These are phyloP conservation scores for Immersiella caudata DNA, from an alignment of 495 filamentous ascomycete species.

Conservation along the genomic window DNA sequence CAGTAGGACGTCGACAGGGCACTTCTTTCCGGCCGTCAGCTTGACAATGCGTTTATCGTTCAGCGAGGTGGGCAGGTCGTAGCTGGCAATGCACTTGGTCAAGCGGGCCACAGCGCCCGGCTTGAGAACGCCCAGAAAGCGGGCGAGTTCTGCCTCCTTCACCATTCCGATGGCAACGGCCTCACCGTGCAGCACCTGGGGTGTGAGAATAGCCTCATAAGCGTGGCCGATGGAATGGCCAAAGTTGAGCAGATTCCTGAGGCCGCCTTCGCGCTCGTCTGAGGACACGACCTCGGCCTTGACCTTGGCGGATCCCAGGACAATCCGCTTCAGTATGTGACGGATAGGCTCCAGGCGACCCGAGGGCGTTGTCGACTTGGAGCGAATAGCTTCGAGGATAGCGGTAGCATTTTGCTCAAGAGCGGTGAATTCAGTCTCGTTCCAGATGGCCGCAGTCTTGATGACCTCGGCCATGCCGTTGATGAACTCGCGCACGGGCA, in stretches of 20 bases:
- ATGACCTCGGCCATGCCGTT: slow-evolving; percentile 99
- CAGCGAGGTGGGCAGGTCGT: slow-evolving; percentile 84
- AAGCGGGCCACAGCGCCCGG: slow-evolving; percentile 87
- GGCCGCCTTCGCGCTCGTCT: slow-evolving; percentile 91
- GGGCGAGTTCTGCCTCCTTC: slow-evolving; percentile 90
- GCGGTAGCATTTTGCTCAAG: slow-evolving; percentile 77
- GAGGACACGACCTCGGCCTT: slow-evolving; percentile 92
- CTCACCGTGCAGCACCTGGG: slow-evolving; percentile 93
- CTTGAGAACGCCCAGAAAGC: slow-evolving; percentile 84
- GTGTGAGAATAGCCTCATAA: slow-evolving; percentile 91
- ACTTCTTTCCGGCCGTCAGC: slow-evolving; percentile 83
- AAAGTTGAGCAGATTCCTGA: slow-evolving; percentile 95
- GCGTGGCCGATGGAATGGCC: slow-evolving; percentile 98
- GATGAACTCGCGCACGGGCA: slow-evolving; percentile 91
- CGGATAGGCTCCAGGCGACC: slow-evolving; percentile 69
- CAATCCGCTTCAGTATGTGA: slow-evolving; percentile 78
- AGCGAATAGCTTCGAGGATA: slow-evolving; percentile 71
- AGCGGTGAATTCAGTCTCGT: slow-evolving; percentile 81
- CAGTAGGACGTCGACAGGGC: slow-evolving; percentile 85
- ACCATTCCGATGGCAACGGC: slow-evolving; percentile 98
- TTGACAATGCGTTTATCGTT: slow-evolving; percentile 82
- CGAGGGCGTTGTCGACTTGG: slow-evolving; percentile 51
- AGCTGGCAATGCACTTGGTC: slow-evolving; percentile 89
- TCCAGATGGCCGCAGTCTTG: slow-evolving; percentile 97
- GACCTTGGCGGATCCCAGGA: slow-evolving; percentile 83